These are phyloP conservation scores for Cadophora luteo-olivacea DNA, from an alignment of 2,329 filamentous ascomycete species.

Conservation along the genomic window DNA sequence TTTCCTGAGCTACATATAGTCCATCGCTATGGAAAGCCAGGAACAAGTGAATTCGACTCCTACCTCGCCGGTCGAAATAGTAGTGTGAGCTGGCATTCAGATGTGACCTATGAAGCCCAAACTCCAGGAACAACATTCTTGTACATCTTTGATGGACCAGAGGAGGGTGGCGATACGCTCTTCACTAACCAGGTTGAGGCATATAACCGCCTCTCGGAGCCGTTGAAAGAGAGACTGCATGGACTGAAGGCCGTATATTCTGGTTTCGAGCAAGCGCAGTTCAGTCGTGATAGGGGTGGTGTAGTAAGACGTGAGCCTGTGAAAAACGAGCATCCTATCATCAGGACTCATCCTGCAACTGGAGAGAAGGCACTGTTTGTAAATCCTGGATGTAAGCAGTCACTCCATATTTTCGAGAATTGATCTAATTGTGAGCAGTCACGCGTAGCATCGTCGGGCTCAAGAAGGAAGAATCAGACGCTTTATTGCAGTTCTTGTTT, in stretches of 20 bases:
- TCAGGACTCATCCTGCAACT: slow-evolving; percentile 79
- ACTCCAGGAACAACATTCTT: slow-evolving; percentile 88
- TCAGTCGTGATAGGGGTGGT: slow-evolving; percentile 67
- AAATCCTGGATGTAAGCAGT: slow-evolving; percentile 74
- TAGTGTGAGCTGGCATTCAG: slow-evolving; percentile 84
- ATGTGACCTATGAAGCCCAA: slow-evolving; percentile 85
- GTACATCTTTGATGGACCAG: slow-evolving; percentile 81
- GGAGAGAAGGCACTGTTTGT: slow-evolving; percentile 83
- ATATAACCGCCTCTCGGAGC: slow-evolving; percentile 73
- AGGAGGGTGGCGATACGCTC: slow-evolving; percentile 80
- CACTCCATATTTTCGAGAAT: too few species aligned
- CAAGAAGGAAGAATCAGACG: slow-evolving; percentile 85
- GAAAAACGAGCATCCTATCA: slow-evolving; percentile 73
- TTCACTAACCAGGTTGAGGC: slow-evolving; percentile 80
- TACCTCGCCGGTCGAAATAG: slow-evolving; percentile 74
- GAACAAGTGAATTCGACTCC: slow-evolving; percentile 58
- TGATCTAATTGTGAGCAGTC: slow-evolving; percentile 53
- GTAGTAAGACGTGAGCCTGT: slow-evolving; percentile 80
- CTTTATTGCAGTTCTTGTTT: slow-evolving; percentile 72
- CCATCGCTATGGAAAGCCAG: slow-evolving; percentile 68
- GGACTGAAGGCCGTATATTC: slow-evolving; percentile 82
- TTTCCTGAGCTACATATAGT: slow-evolving; percentile 78
- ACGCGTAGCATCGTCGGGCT: slow-evolving; percentile 79
- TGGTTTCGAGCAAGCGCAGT: slow-evolving; percentile 77
- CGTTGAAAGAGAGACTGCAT: slow-evolving; percentile 73